Evolutionary conservation across 2,329 filamentous ascomycete species (phyloP).

Genomic region (Colletotrichum gloeosporioides): DNA sequence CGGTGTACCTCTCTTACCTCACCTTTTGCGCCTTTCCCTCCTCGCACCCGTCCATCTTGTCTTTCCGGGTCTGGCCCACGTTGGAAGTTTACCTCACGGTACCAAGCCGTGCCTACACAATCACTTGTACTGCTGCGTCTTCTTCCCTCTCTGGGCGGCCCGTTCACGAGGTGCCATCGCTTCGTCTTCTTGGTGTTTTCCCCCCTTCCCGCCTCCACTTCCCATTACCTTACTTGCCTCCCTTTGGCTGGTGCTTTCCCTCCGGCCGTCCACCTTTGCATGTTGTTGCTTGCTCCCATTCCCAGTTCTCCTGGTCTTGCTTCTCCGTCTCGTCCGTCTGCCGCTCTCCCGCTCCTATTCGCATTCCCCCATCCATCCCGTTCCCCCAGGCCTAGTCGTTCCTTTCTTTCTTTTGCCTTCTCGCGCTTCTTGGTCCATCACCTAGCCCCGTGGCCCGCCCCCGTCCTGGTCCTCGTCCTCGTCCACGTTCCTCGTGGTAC

Average conservation of each 20-base stretch:
- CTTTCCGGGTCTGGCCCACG: conserved; percentile 15
- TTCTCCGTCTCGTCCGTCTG: background rate
- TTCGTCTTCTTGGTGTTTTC: conserved; percentile 22
- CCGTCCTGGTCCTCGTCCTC: background rate
- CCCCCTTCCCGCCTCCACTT: conserved; percentile 15
- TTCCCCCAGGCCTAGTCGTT: background rate
- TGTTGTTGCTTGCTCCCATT: conserved; percentile 27
- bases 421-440: background rate
- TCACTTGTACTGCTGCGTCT: background rate
- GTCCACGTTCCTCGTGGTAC: conserved; percentile 26
- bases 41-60: conserved; percentile 12
- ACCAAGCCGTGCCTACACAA: background rate
- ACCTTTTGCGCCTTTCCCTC: conserved; percentile 6
- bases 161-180: conserved; percentile 12
- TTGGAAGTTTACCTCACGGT: conserved; percentile 10
- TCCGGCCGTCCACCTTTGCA: conserved; percentile 18
- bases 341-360: conserved; percentile 5
- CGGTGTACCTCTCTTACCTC: background rate
- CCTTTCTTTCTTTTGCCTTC: background rate
- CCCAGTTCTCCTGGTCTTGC: conserved; percentile 24
- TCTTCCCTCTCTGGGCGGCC: conserved; percentile 8
- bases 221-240: conserved; percentile 8
- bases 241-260: conserved; percentile 23
- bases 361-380: conserved; percentile 19
- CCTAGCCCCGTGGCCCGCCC: background rate